Evolutionary conservation across 2,329 filamentous ascomycete genomes (phyloP).

Genomic region (Triangularia verruculosa): DNA sequence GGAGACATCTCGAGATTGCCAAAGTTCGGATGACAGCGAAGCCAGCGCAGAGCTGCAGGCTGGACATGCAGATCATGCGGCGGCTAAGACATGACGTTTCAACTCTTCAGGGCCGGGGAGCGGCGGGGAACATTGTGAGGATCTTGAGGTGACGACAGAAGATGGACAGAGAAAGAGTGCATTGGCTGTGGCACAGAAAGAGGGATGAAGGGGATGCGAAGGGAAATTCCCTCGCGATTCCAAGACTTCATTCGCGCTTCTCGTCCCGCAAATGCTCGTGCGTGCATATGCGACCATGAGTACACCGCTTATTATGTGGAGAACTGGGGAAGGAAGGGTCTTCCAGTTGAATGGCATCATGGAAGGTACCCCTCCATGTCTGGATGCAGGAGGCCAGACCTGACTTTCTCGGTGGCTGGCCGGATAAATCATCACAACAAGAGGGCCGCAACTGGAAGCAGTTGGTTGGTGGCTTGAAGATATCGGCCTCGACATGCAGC

Average conservation of each 20-base stretch:
- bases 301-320: slow-evolving; percentile 4
- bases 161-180: not conserved
- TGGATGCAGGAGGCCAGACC: not conserved
- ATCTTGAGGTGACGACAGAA: not conserved
- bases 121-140: not conserved
- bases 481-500: not conserved
- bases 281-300: not conserved
- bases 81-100: slow-evolving; percentile 3
- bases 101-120: not conserved
- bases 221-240: not conserved
- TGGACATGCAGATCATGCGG: not conserved
- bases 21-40: not conserved
- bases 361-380: not conserved
- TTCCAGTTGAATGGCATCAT: too few species aligned
- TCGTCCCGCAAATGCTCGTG: not conserved
- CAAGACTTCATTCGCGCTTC: not conserved
- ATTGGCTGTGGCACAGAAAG: not conserved
- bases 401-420: not conserved
- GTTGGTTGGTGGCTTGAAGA: not conserved
- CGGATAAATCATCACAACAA: not conserved
- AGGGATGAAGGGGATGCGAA: not conserved
- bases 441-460: not conserved
- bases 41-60: not conserved
- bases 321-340: not conserved
- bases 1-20: not conserved